Percentiles rank a stretch among this genome's conserved stretches.
These are phyloP conservation scores for Aspergillus calidoustus DNA, from an alignment of 2,329 filamentous ascomycete genomes.

Conservation along the genomic window DNA sequence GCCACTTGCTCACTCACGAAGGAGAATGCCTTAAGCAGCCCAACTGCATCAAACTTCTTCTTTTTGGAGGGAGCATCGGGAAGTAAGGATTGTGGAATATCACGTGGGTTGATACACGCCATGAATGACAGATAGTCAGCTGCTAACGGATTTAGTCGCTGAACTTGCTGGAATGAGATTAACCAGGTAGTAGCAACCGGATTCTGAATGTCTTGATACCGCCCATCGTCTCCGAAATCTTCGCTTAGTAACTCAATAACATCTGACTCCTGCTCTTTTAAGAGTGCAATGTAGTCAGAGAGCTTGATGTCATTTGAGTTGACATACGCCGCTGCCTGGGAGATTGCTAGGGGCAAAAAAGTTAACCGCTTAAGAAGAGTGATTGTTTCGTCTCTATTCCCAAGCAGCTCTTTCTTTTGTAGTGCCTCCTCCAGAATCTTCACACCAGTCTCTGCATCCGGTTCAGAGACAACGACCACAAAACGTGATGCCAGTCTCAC, in stretches of 20 bases:
- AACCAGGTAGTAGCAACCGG: conserved; percentile 14
- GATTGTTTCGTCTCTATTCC: not conserved
- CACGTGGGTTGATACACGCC: conserved; percentile 32
- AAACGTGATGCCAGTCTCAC: conserved; percentile 21
- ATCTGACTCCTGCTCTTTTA: not conserved
- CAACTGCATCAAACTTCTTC: conserved; percentile 24
- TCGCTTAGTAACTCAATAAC: conserved; percentile 11
- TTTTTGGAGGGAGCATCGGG: not conserved
- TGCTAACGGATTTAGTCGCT: conserved; percentile 9
- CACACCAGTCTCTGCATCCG: not conserved
- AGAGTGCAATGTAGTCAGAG: conserved; percentile 7
- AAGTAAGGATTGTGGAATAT: conserved; percentile 33
- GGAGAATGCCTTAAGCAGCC: conserved; percentile 29
- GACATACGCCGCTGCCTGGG: conserved; percentile 30
- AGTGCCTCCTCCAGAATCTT: not conserved
- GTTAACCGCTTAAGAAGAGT: conserved; percentile 26
- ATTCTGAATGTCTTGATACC: not conserved
- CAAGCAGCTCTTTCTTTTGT: not conserved
- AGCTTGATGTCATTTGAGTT: conserved; percentile 11
- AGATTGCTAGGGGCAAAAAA: conserved; percentile 32
- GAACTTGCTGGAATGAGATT: conserved; percentile 19
- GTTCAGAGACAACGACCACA: not conserved
- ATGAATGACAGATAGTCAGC: conserved; percentile 33
- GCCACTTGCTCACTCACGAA: conserved; percentile 18
- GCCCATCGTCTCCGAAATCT: conserved; percentile 5